Evolutionary conservation across 2,329 filamentous ascomycete species (phyloP), one percentile per base, ranked within the genome.

Genomic region (Nothophaeocryptopus gaeumannii): DNA sequence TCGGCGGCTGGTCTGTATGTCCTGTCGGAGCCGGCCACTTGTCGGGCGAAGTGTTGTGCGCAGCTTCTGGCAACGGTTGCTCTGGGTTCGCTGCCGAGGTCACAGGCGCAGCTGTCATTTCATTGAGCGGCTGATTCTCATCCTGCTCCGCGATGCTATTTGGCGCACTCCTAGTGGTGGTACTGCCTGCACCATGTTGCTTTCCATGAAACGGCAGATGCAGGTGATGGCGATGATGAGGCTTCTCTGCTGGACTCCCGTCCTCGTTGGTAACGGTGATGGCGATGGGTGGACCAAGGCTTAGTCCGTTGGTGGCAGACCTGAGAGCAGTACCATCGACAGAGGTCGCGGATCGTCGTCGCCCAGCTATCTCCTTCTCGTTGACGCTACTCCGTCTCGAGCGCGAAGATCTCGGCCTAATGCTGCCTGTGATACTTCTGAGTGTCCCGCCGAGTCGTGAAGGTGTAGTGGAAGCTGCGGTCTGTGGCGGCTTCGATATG

Each of bases 251-350:
- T 54, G 64, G 26, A 50, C 63, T 53, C 14, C 72, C 62, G 47
- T 78, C 71, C 48, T 89, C 86, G 50, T 82, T 80, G 0, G 84
- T 93, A 20, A 95, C 79, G 49, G 93, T 87, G 53, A 95, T 91
- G 1, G 83, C 78, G 2, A 89, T 89, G 30, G 84, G 78, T 4
- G 66, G 56, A 16, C 67, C 68, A 20, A 50, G 37, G 15, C 38
- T 45, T 37, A 60, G 54, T 12, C 53, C 54, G 33, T 53, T 54
- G 11, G 57, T 45, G 13, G 51, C 34, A 12, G 47, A 37, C 43
- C 46, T 55, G 15, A 49, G 61, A 54, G 45, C 49, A 40, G 20
- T 64, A 16, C 53, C 54, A n/a, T 54, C 54, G 2, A 39, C 42
- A 60, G 59, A 49, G 7, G 46, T 47, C n/a, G 55, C 34, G 16